Evolutionary conservation across 352 stramenopile species (phyloP).

Genomic region (Pythium phragmiticola): DNA sequence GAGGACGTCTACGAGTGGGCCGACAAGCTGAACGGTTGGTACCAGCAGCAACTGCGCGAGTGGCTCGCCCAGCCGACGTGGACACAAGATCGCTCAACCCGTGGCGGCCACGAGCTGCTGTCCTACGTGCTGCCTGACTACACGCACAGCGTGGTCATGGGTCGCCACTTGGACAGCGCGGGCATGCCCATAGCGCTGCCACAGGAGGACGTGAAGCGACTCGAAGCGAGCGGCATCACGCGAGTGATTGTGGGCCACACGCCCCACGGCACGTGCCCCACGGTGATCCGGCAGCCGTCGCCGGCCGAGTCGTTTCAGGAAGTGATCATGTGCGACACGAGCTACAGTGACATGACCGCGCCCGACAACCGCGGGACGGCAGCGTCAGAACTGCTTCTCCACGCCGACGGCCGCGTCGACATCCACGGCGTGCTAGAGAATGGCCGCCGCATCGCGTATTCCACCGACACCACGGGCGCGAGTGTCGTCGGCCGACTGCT

Average conservation of each 20-base stretch:
- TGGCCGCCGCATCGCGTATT: constrained; percentile 42
- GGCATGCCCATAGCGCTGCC: constrained; percentile 75
- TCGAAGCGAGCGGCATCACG: constrained; percentile 75
- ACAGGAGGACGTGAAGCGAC: constrained; percentile 36
- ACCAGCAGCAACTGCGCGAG: constrained; percentile 63
- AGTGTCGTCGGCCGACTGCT: constrained; percentile 43
- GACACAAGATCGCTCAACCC: constrained; percentile 46
- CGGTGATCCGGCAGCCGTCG: constrained; percentile 65
- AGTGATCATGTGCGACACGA: constrained; percentile 92
- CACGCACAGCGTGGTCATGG: constrained; percentile 69
- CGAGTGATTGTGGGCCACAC: constrained; percentile 91
- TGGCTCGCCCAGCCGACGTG: constrained; percentile 83
- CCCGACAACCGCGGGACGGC: constrained; percentile 79
- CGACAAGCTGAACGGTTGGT: constrained; percentile 83
- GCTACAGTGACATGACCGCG: constrained; percentile 80
- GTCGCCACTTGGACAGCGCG: constrained; percentile 57
- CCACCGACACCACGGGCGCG: constrained; percentile 30
- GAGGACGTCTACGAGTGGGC: constrained; percentile 49
- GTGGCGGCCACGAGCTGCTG: constrained; percentile 66
- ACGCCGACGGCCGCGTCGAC: constrained; percentile 40
- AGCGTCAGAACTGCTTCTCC: constrained; percentile 75
- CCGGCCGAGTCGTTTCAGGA: constrained; percentile 40
- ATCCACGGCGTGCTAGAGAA: constrained; percentile 63
- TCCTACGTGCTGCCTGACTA: constrained; percentile 70
- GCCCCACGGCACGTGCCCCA: constrained; percentile 90